Evolutionary conservation across 1,139 yeast genomes (phyloP).

Genomic region (Martiniozyma asiatica): DNA sequence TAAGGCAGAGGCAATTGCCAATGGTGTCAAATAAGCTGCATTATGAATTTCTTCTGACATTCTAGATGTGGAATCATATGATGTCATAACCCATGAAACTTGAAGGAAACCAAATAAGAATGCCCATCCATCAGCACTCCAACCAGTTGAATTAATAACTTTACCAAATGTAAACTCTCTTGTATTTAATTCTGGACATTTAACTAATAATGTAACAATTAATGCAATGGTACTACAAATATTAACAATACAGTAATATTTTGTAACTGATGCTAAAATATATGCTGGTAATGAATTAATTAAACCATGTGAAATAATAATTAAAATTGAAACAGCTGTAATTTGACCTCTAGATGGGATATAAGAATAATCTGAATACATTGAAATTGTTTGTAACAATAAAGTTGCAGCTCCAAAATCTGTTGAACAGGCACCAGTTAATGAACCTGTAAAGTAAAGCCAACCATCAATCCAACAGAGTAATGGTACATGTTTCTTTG

Average conservation of each 20-base stretch:
- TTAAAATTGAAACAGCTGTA: constrained; percentile 31
- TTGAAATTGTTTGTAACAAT: constrained; percentile 28
- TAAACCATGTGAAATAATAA: constrained; percentile 27
- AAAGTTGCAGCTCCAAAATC: constrained; percentile 28
- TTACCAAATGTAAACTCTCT: constrained; percentile 18
- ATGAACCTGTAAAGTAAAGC: constrained; percentile 31
- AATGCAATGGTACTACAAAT: constrained; percentile 28
- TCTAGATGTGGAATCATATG: constrained; percentile 28
- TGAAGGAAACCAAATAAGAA: constrained; percentile 25
- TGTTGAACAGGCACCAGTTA: constrained; percentile 29
- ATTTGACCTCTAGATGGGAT: constrained; percentile 28
- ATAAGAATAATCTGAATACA: constrained; percentile 28
- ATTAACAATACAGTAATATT: constrained; percentile 30
- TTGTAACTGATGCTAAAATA: constrained; percentile 28
- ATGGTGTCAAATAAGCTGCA: constrained; percentile 27
- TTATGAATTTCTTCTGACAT: constrained; percentile 38
- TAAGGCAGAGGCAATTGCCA: constrained; percentile 23
- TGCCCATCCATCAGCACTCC: constrained; percentile 24
- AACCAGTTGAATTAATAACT: constrained; percentile 23
- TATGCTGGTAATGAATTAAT: constrained; percentile 31
- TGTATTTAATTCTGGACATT: constrained; percentile 22
- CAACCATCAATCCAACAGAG: constrained; percentile 32
- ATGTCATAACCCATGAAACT: constrained; percentile 27
- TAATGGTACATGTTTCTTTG: constrained; percentile 19
- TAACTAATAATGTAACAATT: constrained; percentile 21